These are phyloP conservation scores for Rosa hybrid DNA, from an alignment of 331 rosid species.

Conservation along the genomic window DNA sequence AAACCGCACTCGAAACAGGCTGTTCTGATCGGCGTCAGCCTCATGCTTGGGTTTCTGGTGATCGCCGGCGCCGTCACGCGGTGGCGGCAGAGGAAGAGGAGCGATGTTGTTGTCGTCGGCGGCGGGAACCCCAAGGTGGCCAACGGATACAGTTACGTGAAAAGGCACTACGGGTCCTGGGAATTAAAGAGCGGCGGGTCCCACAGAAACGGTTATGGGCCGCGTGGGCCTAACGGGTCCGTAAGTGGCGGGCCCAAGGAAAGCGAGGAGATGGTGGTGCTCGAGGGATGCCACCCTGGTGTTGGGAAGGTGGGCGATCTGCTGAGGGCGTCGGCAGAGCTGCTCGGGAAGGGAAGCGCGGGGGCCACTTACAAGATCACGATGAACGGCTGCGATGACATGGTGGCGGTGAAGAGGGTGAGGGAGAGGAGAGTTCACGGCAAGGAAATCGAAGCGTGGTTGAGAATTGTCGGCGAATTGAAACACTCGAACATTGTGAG, in stretches of 20 bases:
- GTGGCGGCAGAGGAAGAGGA: neutral
- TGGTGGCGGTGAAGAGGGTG: constrained; percentile 30
- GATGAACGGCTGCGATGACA: constrained; percentile 16
- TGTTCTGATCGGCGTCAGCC: neutral
- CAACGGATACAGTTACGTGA: neutral
- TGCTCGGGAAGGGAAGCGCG: constrained; percentile 31
- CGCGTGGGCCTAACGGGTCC: neutral
- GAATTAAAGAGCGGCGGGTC: neutral
- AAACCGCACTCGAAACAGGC: neutral
- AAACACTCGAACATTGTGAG: constrained; percentile 22
- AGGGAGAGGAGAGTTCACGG: constrained; percentile 11
- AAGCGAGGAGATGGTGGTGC: constrained; percentile 16
- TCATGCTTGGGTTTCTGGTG: neutral
- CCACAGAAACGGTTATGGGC: neutral
- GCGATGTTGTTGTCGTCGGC: neutral
- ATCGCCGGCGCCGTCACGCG: neutral
- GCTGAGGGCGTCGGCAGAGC: constrained; percentile 29
- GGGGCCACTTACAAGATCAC: constrained; percentile 30
- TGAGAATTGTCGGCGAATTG: constrained; percentile 3
- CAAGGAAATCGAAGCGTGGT: constrained; percentile 21
- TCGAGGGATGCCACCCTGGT: constrained; percentile 18
- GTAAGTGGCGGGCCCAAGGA: constrained; percentile 11
- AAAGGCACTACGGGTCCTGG: neutral
- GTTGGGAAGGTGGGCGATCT: constrained; percentile 16
- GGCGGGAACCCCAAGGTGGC: neutral